Evolutionary conservation across 768 basidiomycete species (phyloP), one percentile per base, ranked within the genome.

Genomic region (Trametes elegans): DNA sequence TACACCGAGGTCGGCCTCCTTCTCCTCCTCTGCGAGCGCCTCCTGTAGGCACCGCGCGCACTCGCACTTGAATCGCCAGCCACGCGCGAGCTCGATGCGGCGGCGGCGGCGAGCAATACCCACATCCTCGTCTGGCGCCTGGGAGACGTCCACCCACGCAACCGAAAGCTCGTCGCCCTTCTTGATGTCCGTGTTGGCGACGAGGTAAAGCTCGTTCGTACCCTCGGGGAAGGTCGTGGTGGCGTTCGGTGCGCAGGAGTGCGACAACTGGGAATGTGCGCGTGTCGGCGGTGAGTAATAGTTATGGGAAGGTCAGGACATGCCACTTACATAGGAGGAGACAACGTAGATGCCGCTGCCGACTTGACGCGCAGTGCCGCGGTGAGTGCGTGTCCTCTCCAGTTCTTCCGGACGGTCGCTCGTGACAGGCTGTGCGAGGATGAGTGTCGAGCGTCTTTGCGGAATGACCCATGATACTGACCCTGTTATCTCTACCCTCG

Each of bases 41-140:
- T 93, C 90, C 49, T 71, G 73, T 32, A 69, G 65, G 66, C 91
- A 93, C 39, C 82, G 79, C 49, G 75, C 69, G 66, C 91, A 93
- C 45, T 73, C 69, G 64, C 91, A 93, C 10, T 87, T 82, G 66
- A 93, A 91, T 53, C 79, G 76, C 91, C 91, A 93, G 29, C 91
- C 90, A 38, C 87, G 78, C 21, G 81, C 88, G 32, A 93, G 78
- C 73, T 90, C 88, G 62, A 77, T 75, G 28, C 91, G 79, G 59
- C 90, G 75, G 39, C 87, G 77, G 52, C 82, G 75, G 51, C 87
- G 76, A 47, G 83, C 81, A 26, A 85, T 83, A 3, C 71, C 67
- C 9, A 66, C 58, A 29, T 75, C 75, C 70, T 90, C 88, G 24
- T 64, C 80, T 1, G 74, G 66, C 53, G 74, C 80, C 63, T 81